Evolutionary conservation across 2,329 filamentous ascomycete species (phyloP).

Genomic region (Alternaria gaisen): DNA sequence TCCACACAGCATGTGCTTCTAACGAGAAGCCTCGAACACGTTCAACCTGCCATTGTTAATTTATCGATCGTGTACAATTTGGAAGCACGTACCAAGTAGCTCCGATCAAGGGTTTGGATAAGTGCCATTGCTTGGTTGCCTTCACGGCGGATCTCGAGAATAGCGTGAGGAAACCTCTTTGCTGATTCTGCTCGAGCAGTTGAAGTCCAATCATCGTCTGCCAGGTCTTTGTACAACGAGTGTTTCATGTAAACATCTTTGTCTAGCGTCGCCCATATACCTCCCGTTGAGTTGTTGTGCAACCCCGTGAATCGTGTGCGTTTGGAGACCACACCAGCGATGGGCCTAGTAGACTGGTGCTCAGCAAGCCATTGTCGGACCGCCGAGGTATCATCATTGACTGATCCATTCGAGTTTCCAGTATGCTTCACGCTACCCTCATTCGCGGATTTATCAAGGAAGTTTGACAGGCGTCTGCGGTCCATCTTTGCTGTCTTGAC

Average conservation of each 20-base stretch:
- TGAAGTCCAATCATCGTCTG: constrained; percentile 43
- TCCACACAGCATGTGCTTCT: constrained; percentile 62
- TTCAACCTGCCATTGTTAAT: constrained; percentile 52
- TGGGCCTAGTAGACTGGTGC: constrained; percentile 56
- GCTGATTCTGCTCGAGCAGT: constrained; percentile 32
- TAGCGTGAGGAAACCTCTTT: constrained; percentile 59
- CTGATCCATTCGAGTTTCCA: constrained; percentile 4
- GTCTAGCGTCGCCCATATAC: constrained; percentile 61
- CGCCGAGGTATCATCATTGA: constrained; percentile 29
- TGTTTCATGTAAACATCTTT: constrained; percentile 55
- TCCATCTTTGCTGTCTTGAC: constrained; percentile 50
- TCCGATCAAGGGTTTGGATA: constrained; percentile 56
- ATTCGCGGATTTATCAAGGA: constrained; percentile 47
- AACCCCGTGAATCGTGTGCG: constrained; percentile 60
- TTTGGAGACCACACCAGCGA: constrained; percentile 57
- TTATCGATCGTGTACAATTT: neutral
- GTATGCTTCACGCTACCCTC: constrained; percentile 23
- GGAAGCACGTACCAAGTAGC: constrained; percentile 54
- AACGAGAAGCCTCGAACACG: constrained; percentile 63
- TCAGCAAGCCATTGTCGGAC: constrained; percentile 56
- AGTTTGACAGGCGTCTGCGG: constrained; percentile 52
- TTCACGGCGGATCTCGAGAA: constrained; percentile 61
- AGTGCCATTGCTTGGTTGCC: constrained; percentile 52
- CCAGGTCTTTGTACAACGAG: constrained; percentile 37
- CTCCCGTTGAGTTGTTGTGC: constrained; percentile 53